Evolutionary conservation across 2,329 filamentous ascomycete genomes (phyloP).

Genomic region (Aureobasidium namibiae): DNA sequence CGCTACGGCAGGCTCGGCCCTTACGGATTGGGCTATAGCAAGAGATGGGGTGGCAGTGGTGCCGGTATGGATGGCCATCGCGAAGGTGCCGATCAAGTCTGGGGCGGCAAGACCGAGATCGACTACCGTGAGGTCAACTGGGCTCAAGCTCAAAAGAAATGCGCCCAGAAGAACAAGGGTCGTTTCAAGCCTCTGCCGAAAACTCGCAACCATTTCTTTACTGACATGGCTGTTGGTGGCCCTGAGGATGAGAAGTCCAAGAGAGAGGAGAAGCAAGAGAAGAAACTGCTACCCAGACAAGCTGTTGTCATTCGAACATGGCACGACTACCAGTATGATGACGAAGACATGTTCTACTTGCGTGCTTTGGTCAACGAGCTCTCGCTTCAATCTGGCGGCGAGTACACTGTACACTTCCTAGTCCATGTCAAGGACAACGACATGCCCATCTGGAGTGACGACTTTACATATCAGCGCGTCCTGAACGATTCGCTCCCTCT

Average conservation of each 20-base stretch:
- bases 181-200: constrained; percentile 50
- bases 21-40: constrained; percentile 82
- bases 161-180: constrained; percentile 59
- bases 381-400: constrained; percentile 66
- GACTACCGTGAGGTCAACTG: constrained; percentile 73
- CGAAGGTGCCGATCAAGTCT: constrained; percentile 72
- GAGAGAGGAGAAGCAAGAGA: constrained; percentile 17
- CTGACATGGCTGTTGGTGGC: constrained; percentile 29
- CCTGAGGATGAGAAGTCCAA: constrained; percentile 15
- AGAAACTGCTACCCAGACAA: constrained; percentile 48
- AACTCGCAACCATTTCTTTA: constrained; percentile 30
- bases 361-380: constrained; percentile 75
- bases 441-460: constrained; percentile 73
- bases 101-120: constrained; percentile 61
- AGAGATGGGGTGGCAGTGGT: constrained; percentile 68
- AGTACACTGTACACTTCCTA: constrained; percentile 76
- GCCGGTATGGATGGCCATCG: constrained; percentile 78
- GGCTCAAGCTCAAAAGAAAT: constrained; percentile 69
- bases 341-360: constrained; percentile 74
- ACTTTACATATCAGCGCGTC: constrained; percentile 62
- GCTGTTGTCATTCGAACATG: constrained; percentile 77
- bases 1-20: constrained; percentile 79
- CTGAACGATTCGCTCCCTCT: constrained; percentile 39
- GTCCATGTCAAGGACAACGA: constrained; percentile 77
- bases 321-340: constrained; percentile 69